These are phyloP conservation scores for Volutella citrinella DNA, from an alignment of 2,329 filamentous ascomycete species.

Conservation along the genomic window DNA sequence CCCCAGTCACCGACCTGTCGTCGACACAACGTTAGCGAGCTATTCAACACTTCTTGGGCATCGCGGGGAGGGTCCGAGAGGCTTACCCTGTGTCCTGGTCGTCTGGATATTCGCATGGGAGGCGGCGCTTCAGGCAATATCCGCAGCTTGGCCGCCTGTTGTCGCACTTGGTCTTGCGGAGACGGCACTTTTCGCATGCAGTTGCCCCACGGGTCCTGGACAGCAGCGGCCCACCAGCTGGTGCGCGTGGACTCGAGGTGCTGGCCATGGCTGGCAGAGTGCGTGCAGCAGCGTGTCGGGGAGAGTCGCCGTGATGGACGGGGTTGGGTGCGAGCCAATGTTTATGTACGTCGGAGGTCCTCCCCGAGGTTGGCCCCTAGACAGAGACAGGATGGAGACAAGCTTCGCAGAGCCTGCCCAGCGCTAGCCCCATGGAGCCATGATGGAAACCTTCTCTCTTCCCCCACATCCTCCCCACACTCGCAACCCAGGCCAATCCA, in stretches of 20 bases:
- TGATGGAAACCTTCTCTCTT: too few species aligned
- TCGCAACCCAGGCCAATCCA: too few species aligned
- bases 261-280: not conserved
- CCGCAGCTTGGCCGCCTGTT: slow-evolving; percentile 5
- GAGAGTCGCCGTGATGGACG: too few species aligned
- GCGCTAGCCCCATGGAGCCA: too few species aligned
- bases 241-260: not conserved
- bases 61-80: too few species aligned
- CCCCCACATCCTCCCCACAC: too few species aligned
- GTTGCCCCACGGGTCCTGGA: slow-evolving; percentile 1
- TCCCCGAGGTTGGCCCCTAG: too few species aligned
- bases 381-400: too few species aligned
- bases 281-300: not conserved
- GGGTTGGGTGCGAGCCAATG: too few species aligned
- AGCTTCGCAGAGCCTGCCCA: too few species aligned
- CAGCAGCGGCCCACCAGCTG: too few species aligned
- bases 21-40: not conserved
- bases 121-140: slow-evolving; percentile 1
- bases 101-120: slow-evolving; percentile 1
- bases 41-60: not conserved
- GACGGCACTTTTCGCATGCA: slow-evolving; percentile 5
- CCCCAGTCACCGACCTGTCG: not conserved
- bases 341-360: too few species aligned
- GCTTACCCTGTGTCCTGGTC: not conserved
- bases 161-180: slow-evolving; percentile 6